These are phyloP conservation scores for Acephala macrosclerotiorum DNA, from an alignment of 2,329 filamentous ascomycete species.

Conservation along the genomic window DNA sequence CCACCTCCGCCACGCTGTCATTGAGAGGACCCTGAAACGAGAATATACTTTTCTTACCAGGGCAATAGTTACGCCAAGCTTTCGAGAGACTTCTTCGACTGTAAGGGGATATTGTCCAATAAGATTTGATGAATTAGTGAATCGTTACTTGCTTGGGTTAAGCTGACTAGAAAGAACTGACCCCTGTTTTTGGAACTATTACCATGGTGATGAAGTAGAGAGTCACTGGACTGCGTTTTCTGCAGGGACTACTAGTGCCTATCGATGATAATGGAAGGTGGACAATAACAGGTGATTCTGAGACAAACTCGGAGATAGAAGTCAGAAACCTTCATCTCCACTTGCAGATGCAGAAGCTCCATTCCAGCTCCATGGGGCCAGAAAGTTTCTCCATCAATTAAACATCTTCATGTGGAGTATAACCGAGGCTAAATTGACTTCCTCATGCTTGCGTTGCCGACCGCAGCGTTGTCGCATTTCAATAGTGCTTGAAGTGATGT, in stretches of 20 bases:
- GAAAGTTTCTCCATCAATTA: slow-evolving; percentile 5
- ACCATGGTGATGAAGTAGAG: too few relatives aligned
- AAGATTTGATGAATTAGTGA: too few relatives aligned
- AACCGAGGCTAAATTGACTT: neutral
- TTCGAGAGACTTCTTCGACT: too few relatives aligned
- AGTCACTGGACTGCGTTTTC: neutral
- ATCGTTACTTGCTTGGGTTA: too few relatives aligned
- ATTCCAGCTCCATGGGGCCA: neutral
- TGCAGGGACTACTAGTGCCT: neutral
- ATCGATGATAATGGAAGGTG: too few relatives aligned
- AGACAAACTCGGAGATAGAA: neutral
- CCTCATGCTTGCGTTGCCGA: neutral
- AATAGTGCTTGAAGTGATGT: neutral
- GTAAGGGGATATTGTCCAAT: too few relatives aligned
- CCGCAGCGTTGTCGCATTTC: neutral
- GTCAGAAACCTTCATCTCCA: neutral
- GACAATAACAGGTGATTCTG: neutral
- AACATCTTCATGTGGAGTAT: neutral
- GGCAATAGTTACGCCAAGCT: too few relatives aligned
- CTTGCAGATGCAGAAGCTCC: neutral
- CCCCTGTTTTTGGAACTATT: too few relatives aligned
- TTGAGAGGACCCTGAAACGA: neutral
- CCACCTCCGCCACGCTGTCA: neutral
- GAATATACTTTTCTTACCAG: too few relatives aligned
- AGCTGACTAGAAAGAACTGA: too few relatives aligned